A percentile compares a stretch with the other conserved stretches of the same genome.
phyloP scores from a whole-genome alignment of 2,329 filamentous ascomycete genomes.

The Emericellopsis cladophorae region DNA sequence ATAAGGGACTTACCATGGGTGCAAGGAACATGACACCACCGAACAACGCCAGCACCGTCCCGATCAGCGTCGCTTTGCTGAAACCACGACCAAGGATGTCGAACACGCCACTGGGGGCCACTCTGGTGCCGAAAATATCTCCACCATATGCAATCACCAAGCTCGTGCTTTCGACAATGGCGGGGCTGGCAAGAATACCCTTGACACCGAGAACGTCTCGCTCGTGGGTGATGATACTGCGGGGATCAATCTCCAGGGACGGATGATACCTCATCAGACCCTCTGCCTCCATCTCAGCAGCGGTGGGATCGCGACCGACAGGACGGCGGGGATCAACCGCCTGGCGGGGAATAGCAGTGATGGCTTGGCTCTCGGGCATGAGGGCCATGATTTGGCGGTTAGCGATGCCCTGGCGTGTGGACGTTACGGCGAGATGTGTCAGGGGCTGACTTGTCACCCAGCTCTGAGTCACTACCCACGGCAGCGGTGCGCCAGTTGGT shows the following conservation, averaged over 20 bases:
- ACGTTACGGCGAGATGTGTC: conserved; percentile 66
- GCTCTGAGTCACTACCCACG: conserved; percentile 66
- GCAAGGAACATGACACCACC: conserved; percentile 66
- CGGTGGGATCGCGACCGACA: conserved; percentile 68
- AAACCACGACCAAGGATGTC: conserved; percentile 90
- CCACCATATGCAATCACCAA: conserved; percentile 78
- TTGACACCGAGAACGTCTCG: conserved; percentile 69
- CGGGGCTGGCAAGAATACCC: conserved; percentile 61
- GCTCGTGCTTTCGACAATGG: conserved; percentile 82
- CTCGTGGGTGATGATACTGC: conserved; percentile 67
- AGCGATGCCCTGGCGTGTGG: conserved; percentile 86
- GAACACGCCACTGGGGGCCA: conserved; percentile 81
- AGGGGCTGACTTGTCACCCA: conserved; percentile 75
- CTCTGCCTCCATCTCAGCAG: conserved; percentile 65
- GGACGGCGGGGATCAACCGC: conserved; percentile 79
- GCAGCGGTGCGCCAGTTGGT: conserved; percentile 44
- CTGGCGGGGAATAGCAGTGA: conserved; percentile 67
- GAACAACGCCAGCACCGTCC: conserved; percentile 70
- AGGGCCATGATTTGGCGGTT: conserved; percentile 71
- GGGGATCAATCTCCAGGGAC: conserved; percentile 70
- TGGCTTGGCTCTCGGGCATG: conserved; percentile 57
- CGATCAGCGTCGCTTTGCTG: conserved; percentile 74
- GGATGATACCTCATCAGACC: conserved; percentile 68
- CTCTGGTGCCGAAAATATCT: conserved; percentile 77
- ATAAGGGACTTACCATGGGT: conserved; percentile 58